phyloP scores from a whole-genome alignment of 2,329 filamentous ascomycete genomes.

The Ophiostoma sp. region DNA sequence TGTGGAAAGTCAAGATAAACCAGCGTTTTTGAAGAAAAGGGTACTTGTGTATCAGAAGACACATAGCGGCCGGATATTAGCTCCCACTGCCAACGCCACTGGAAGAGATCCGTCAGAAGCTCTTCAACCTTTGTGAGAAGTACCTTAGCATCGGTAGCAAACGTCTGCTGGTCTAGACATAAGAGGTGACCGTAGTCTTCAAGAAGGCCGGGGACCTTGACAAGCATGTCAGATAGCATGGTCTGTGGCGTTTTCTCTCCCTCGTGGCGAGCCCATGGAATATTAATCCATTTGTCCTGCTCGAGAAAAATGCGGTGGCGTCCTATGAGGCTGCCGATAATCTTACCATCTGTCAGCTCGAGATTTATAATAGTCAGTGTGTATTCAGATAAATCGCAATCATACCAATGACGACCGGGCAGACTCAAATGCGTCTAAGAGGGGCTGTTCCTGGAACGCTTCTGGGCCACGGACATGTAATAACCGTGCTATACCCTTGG shows the following conservation, averaged over 20 bases:
- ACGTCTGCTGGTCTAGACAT: neutral
- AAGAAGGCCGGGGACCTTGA: neutral
- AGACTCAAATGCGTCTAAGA: neutral
- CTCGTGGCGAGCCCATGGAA: neutral
- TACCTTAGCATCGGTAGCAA: neutral
- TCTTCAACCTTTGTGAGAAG: neutral
- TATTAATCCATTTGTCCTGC: neutral
- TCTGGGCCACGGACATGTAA: neutral
- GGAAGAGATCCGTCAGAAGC: neutral
- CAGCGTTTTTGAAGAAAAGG: neutral
- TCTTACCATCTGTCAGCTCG: neutral
- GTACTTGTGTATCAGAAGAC: neutral
- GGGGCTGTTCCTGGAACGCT: neutral
- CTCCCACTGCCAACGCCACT: neutral
- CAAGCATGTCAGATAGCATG: neutral
- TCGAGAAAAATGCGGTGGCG: neutral
- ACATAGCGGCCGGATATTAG: neutral
- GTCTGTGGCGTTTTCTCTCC: neutral
- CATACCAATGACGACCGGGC: neutral
- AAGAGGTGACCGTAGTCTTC: neutral
- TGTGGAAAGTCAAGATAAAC: neutral
- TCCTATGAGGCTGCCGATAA: neutral
- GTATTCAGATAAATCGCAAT: no score
- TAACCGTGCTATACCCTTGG: neutral
- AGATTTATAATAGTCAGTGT: no score